These are phyloP conservation scores for Solanum etuberosum DNA, from an alignment of 257 asterid species.

Conservation along the genomic window DNA sequence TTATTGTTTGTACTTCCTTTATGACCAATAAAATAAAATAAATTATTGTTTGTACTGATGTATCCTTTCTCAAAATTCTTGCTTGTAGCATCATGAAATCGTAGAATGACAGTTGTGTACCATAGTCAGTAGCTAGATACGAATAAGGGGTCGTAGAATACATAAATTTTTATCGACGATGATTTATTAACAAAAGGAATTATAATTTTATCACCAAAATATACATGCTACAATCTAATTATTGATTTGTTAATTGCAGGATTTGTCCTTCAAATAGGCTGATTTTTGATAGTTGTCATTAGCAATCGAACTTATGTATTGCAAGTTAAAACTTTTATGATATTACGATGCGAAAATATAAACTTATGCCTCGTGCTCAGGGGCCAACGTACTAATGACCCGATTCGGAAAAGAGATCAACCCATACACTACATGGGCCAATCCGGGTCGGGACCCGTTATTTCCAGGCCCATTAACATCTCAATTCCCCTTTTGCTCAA, in stretches of 20 bases:
- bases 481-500: not conserved
- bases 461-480: not conserved
- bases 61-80: not conserved
- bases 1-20: not conserved
- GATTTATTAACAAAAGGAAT: too few relatives aligned
- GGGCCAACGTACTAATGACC: not conserved
- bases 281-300: too few relatives aligned
- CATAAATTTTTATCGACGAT: too few relatives aligned
- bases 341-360: not conserved
- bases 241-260: not conserved
- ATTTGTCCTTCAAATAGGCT: accelerated
- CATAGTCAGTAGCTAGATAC: too few relatives aligned
- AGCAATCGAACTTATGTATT: too few relatives aligned
- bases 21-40: not conserved
- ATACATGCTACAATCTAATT: too few relatives aligned
- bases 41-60: not conserved
- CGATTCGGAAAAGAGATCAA: not conserved
- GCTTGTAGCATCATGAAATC: not conserved
- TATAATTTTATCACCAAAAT: too few relatives aligned
- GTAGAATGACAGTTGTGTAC: not conserved
- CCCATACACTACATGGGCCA: not conserved
- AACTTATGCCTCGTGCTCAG: not conserved
- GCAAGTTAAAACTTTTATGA: not conserved
- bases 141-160: too few relatives aligned
- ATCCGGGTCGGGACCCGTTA: not conserved